Base-by-base conservation (phyloP, 805 yeast species). In the Nakazawaea pomicola region DNA sequence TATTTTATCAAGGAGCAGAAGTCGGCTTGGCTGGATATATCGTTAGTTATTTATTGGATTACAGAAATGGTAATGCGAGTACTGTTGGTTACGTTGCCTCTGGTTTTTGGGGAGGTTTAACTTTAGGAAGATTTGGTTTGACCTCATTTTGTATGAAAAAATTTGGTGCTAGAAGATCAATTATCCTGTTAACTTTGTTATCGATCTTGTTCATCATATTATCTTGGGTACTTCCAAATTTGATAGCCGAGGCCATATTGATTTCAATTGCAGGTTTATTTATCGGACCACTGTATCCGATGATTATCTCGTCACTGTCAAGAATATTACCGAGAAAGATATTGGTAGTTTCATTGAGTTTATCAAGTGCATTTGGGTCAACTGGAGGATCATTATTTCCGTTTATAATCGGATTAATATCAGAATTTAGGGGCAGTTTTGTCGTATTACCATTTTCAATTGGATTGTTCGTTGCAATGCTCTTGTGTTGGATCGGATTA, bases 101-200 rank as follows among this genome's bases (percentile, higher is more conserved):
- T 6, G 81, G 85, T n/a, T 82, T 72, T 53, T 83, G 89, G 89
- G 70, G 73, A 18, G 91, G 91, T 1, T 55, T 83, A 14, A 78
- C 89, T 0, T 43, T 71, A 9, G 91, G 91, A 0, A 63, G 91
- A 46, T 58, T 83, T 36, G 46, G 65, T 3, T 58, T 83, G 9
- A 72, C 78, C 0, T 55, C 66, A 14, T 46, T 53, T 1, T 47
- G 68, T 11, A 65, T 67, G 40, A 57, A 57, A 35, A 40, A 46
- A 11, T 30, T 68, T 12, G 79, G 79, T 3, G 65, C 66, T 4
- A 59, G 75, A 46, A 56, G 76, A 46, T 64, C 69, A 2, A 67
- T 71, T 30, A 46, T 64, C 10, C 33, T 71, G n/a, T 46, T 66
- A 41, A 43, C 64, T 1, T 4, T 59, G 0, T 24, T 54, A 3